Evolutionary conservation across 2,329 filamentous ascomycete genomes (phyloP).

Genomic region (Aphanocladium album): DNA sequence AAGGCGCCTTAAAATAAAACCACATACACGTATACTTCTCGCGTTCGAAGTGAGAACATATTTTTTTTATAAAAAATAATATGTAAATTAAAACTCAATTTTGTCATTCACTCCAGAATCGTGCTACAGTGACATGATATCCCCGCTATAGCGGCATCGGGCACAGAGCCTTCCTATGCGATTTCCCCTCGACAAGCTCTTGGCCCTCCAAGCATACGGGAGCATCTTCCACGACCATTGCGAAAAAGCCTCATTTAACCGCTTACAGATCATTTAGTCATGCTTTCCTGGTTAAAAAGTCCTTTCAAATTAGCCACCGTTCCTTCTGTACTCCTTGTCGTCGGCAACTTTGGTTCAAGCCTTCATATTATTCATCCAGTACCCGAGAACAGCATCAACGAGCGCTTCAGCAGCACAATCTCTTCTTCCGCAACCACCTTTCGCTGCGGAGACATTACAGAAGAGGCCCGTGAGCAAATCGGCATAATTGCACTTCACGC

Average conservation of each 20-base stretch:
- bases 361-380: constrained; percentile 2
- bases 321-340: constrained; percentile 6
- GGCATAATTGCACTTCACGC: constrained; percentile 4
- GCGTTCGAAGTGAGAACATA: no score
- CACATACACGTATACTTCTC: no score
- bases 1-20: no score
- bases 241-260: not conserved
- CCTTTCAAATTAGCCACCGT: not conserved
- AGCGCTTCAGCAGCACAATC: not conserved
- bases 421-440: not conserved
- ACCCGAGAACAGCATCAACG: not conserved
- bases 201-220: no score
- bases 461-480: constrained; percentile 5
- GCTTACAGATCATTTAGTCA: not conserved
- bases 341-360: not conserved
- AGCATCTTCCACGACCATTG: not conserved
- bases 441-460: not conserved
- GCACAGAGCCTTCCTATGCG: no score
- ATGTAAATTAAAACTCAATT: no score
- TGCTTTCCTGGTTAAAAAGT: not conserved
- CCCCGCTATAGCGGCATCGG: no score
- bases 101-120: no score
- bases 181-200: no score
- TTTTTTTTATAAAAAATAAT: no score
- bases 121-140: no score